Percentiles rank a stretch among this genome's conserved stretches.
phyloP scores from a whole-genome alignment of 139 green algal species.

The Ulvella scutata region DNA sequence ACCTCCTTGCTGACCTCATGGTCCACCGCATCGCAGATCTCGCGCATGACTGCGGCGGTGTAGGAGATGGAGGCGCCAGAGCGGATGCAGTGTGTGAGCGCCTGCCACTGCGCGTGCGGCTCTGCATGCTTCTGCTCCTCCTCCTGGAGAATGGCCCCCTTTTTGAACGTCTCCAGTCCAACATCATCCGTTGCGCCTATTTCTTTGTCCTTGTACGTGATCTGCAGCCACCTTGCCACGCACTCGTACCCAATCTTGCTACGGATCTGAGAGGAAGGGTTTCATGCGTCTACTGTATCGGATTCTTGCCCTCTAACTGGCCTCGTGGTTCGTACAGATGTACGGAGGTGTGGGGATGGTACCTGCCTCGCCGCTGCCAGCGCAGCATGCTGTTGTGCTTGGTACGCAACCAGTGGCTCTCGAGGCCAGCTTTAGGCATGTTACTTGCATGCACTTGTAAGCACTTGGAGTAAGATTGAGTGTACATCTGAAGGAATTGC shows the following conservation, averaged over 20 bases:
- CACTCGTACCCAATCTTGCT: neutral
- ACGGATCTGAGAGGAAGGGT: no score
- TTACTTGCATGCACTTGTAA: no score
- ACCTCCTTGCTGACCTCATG: slow-evolving; percentile 1
- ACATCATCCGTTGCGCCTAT: neutral
- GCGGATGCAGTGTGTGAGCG: neutral
- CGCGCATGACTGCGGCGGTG: neutral
- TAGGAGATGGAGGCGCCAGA: neutral
- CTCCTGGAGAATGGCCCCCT: neutral
- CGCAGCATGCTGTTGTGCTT: neutral
- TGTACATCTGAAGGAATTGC: no score
- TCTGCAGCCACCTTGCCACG: neutral
- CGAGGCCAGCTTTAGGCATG: no score
- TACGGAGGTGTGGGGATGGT: no score
- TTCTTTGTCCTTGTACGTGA: neutral
- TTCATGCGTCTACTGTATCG: no score
- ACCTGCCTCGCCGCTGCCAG: neutral
- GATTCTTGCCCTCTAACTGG: neutral
- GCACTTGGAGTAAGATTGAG: no score
- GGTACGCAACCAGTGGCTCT: no score
- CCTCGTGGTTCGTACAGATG: neutral
- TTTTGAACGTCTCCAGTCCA: neutral
- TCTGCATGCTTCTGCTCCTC: neutral
- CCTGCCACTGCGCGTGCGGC: neutral
- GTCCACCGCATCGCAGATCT: slow-evolving; percentile 3